phyloP scores from a whole-genome alignment of 1,284 basidiomycete genomes.

The Trametes polyzona region DNA sequence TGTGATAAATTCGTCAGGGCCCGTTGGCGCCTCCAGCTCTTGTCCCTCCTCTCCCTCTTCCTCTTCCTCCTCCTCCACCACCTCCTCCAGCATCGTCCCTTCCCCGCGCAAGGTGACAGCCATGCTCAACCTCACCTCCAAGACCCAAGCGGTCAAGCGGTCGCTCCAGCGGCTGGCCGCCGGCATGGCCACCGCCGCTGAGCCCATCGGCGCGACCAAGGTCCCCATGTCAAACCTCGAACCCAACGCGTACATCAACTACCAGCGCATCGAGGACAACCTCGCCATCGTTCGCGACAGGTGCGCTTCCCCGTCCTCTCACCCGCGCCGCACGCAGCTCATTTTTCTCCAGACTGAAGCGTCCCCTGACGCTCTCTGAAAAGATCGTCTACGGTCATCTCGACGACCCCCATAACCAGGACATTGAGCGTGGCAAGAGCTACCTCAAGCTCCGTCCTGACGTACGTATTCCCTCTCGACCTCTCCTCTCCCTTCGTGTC shows the following conservation, averaged over 20 bases:
- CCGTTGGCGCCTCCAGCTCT: slow-evolving; percentile 17
- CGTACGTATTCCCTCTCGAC: slow-evolving; percentile 54
- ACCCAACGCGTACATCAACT: slow-evolving; percentile 91
- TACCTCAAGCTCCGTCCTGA: slow-evolving; percentile 97
- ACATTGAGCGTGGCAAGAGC: slow-evolving; percentile 85
- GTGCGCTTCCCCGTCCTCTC: slow-evolving; percentile 44
- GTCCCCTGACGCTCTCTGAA: slow-evolving; percentile 95
- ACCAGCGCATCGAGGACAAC: slow-evolving; percentile 97
- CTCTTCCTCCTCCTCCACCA: slow-evolving; percentile 11
- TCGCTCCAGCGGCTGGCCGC: slow-evolving; percentile 62
- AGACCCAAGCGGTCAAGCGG: slow-evolving; percentile 62
- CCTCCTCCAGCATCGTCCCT: slow-evolving; percentile 1
- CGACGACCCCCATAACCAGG: slow-evolving; percentile 90
- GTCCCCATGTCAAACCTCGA: slow-evolving; percentile 92
- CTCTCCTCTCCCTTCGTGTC: slow-evolving; percentile 7
- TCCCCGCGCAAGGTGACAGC: slow-evolving; percentile 32
- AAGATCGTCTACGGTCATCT: slow-evolving; percentile 99
- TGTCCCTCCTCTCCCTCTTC: slow-evolving; percentile 17
- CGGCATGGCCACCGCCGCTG: slow-evolving; percentile 79
- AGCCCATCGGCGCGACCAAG: slow-evolving; percentile 87
- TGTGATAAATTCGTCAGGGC: slow-evolving; percentile 28
- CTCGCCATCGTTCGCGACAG: slow-evolving; percentile 82
- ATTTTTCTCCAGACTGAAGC: slow-evolving; percentile 68
- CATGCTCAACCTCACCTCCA: slow-evolving; percentile 73
- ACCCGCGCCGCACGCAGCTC: neutral